These are phyloP conservation scores for Pyrenochaeta sp. DNA, from an alignment of 2,329 filamentous ascomycete species.

Conservation along the genomic window DNA sequence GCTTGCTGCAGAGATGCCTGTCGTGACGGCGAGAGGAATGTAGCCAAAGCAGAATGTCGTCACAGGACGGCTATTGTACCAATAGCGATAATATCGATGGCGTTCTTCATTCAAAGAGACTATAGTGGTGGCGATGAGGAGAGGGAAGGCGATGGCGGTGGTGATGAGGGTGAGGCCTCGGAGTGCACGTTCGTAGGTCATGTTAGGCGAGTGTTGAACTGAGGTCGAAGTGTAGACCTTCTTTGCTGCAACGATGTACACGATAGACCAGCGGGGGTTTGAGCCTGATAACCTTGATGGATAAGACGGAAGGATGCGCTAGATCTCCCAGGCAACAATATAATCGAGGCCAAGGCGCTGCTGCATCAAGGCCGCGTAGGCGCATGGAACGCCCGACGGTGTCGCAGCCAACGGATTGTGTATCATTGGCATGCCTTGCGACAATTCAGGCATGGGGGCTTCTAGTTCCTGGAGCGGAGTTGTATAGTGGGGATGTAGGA, in stretches of 20 bases:
- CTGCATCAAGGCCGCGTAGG: conserved; percentile 11
- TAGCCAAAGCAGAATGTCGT: conserved; percentile 22
- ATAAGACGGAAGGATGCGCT: conserved; percentile 1
- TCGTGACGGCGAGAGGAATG: conserved; percentile 20
- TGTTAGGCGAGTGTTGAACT: background rate
- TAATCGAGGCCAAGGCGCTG: background rate
- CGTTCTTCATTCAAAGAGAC: conserved; percentile 6
- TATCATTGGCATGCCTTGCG: too few relatives aligned
- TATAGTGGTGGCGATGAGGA: conserved; percentile 19
- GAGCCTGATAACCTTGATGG: background rate
- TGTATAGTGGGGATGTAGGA: too few relatives aligned
- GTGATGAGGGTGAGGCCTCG: conserved; percentile 14
- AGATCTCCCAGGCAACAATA: conserved; percentile 23
- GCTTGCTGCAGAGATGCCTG: conserved; percentile 8
- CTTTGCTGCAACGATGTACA: background rate
- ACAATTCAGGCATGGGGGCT: too few relatives aligned
- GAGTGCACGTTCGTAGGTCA: conserved; percentile 16
- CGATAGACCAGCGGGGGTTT: background rate
- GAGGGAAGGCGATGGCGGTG: conserved; percentile 13
- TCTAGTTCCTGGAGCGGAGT: too few relatives aligned
- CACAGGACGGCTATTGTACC: conserved; percentile 1
- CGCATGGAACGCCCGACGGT: conserved; percentile 5
- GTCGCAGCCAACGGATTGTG: background rate
- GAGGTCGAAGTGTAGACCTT: too few relatives aligned
- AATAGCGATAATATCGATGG: conserved; percentile 1